Percentiles rank a stretch among this genome's conserved stretches.
These are phyloP conservation scores for Bolboschoenus planiculmis DNA, from an alignment of 176 grass and related monocot genomes.

Conservation along the genomic window DNA sequence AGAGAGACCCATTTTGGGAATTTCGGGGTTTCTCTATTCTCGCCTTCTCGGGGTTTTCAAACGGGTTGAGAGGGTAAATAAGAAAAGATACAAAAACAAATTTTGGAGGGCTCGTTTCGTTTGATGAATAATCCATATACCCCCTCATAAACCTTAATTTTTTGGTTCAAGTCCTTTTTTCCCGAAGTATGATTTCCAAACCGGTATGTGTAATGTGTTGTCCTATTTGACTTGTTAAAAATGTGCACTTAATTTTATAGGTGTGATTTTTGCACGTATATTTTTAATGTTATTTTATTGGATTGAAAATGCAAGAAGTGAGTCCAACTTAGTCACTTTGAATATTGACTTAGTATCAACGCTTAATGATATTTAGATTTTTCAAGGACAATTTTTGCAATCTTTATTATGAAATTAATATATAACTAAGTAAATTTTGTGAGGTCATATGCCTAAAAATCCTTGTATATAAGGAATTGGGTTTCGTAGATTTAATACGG, in stretches of 20 bases:
- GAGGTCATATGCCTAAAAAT: background rate
- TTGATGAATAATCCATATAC: background rate
- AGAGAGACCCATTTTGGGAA: background rate
- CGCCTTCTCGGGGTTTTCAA: conserved; percentile 40
- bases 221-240: background rate
- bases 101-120: background rate
- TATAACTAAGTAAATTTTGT: background rate
- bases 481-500: too few species aligned
- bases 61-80: conserved; percentile 28
- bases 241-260: background rate
- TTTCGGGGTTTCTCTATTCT: conserved; percentile 22
- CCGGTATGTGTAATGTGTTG: too few species aligned
- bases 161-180: background rate
- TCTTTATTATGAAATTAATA: background rate
- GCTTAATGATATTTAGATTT: background rate
- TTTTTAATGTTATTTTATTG: too few species aligned
- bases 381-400: background rate
- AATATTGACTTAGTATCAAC: too few species aligned
- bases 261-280: too few species aligned
- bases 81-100: background rate
- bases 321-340: too few species aligned
- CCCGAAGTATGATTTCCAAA: background rate
- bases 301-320: too few species aligned
- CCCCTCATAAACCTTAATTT: background rate
- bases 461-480: too few species aligned